A percentile compares a stretch with the other conserved stretches of the same genome.
Evolutionary conservation across 768 basidiomycete species (phyloP).

Genomic region (Dioszegia aurantiaca): DNA sequence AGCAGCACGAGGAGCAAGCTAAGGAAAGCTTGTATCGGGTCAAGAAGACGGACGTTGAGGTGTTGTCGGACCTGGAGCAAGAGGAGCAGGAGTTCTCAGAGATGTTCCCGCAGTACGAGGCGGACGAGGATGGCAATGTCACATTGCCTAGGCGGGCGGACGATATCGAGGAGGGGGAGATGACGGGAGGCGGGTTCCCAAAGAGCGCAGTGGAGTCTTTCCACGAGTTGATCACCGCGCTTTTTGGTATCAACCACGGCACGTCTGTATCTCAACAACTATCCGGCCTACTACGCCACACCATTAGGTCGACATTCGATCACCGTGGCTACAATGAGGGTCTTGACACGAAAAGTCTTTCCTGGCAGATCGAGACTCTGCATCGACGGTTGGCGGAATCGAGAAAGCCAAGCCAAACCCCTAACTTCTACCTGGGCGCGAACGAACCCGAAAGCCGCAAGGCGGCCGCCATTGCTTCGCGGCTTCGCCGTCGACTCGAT

Average conservation of each 20-base stretch:
- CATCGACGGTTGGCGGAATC: constrained; percentile 42
- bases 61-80: constrained; percentile 65
- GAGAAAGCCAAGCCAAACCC: constrained; percentile 30
- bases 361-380: constrained; percentile 30
- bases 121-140: constrained; percentile 24
- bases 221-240: constrained; percentile 28
- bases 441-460: constrained; percentile 71
- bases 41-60: constrained; percentile 59
- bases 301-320: constrained; percentile 20
- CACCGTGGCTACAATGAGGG: constrained; percentile 21
- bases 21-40: constrained; percentile 74
- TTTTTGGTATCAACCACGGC: neutral
- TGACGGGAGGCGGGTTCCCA: constrained; percentile 17
- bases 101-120: constrained; percentile 68
- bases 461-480: constrained; percentile 58
- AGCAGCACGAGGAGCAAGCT: constrained; percentile 63
- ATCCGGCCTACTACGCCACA: neutral
- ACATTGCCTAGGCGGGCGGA: neutral
- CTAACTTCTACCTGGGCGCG: constrained; percentile 77
- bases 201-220: constrained; percentile 21
- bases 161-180: constrained; percentile 2
- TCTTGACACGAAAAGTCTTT: constrained; percentile 32
- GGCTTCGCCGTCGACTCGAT: constrained; percentile 60
- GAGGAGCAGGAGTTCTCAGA: constrained; percentile 80
- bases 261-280: neutral